Evolutionary conservation across 805 yeast species (phyloP).

Genomic region (Sungouiella thailandica): DNA sequence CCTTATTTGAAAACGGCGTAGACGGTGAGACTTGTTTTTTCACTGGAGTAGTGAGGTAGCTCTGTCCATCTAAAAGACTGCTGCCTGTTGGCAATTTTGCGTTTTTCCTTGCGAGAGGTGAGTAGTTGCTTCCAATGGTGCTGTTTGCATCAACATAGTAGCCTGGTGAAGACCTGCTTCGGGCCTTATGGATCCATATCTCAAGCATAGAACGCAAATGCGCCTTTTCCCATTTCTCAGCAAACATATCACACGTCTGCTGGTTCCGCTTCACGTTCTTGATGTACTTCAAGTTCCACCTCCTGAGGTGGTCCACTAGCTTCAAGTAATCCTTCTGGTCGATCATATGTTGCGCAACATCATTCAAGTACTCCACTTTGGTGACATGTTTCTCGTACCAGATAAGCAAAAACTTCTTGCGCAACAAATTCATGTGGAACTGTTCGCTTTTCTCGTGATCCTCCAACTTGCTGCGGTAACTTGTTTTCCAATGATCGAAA

Average conservation of each 20-base stretch:
- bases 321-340: constrained; percentile 24
- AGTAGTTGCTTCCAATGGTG: constrained; percentile 21
- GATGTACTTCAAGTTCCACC: constrained; percentile 34
- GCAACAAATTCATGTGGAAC: constrained; percentile 6
- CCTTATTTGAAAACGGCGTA: constrained; percentile 17
- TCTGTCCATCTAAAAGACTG: constrained; percentile 3
- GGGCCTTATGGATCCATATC: constrained; percentile 30
- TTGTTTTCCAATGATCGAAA: constrained; percentile 10
- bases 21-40: constrained; percentile 18
- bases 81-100: constrained; percentile 2
- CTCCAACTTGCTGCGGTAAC: background rate
- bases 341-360: constrained; percentile 25
- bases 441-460: constrained; percentile 2
- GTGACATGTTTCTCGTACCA: constrained; percentile 31
- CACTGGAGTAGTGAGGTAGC: constrained; percentile 32
- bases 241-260: constrained; percentile 31
- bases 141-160: constrained; percentile 16
- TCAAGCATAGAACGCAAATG: constrained; percentile 29
- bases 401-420: constrained; percentile 24
- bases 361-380: constrained; percentile 20
- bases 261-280: constrained; percentile 28
- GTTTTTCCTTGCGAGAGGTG: constrained; percentile 29
- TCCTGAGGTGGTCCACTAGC: constrained; percentile 23
- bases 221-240: constrained; percentile 27
- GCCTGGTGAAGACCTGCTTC: constrained; percentile 7